A percentile compares a stretch with the other conserved stretches of the same genome.
phyloP scores from a whole-genome alignment of 2,329 filamentous ascomycete species.

The Thielaviopsis euricoi region DNA sequence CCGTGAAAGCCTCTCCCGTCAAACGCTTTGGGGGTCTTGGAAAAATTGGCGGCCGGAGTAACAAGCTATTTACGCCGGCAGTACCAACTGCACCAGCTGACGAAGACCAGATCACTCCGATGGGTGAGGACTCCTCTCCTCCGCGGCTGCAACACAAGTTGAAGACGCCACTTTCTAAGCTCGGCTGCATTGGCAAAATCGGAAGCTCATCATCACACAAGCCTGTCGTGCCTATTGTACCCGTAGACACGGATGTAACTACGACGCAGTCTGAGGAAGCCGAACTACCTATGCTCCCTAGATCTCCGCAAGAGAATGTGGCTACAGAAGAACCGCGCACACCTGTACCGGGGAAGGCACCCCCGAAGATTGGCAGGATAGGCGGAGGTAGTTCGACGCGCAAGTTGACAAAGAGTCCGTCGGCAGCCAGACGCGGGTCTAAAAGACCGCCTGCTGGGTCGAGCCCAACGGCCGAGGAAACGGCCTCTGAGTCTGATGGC shows the following conservation, averaged over 20 bases:
- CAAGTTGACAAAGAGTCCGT: not conserved
- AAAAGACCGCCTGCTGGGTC: not conserved
- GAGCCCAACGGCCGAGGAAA: not conserved
- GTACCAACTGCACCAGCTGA: not conserved
- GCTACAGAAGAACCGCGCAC: not conserved
- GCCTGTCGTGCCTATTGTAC: not conserved
- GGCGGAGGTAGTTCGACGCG: not conserved
- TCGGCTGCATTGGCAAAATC: not conserved
- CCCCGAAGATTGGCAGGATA: not conserved
- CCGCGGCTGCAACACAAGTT: not conserved
- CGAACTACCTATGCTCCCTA: not conserved
- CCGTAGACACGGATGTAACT: constrained; percentile 1
- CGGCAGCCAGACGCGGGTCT: not conserved
- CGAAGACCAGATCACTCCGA: constrained; percentile 4
- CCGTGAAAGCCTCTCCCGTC: not conserved
- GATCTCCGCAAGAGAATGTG: not conserved
- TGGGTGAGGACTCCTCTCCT: constrained; percentile 1
- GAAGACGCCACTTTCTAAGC: not conserved
- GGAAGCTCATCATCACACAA: not conserved
- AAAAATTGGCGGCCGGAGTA: not conserved
- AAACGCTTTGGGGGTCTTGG: not conserved
- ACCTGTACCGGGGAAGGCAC: not conserved
- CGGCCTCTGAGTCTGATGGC: not conserved
- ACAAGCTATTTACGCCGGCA: not conserved
- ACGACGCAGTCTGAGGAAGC: not conserved